phyloP scores from a whole-genome alignment of 768 basidiomycete genomes.

The Leccinum rimulosum region DNA sequence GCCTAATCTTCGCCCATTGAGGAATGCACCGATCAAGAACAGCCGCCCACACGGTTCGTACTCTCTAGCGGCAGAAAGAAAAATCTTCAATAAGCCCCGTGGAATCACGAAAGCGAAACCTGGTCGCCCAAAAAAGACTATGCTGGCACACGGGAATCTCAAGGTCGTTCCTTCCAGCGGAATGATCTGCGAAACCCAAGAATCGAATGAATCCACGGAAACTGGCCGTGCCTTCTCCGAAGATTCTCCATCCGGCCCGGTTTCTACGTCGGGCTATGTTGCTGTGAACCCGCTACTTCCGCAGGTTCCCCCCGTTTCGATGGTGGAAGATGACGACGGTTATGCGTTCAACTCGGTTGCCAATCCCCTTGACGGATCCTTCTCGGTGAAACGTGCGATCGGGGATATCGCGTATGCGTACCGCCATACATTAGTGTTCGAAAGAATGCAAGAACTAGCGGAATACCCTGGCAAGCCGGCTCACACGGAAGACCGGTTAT shows the following conservation, averaged over 20 bases:
- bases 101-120: conserved; percentile 32
- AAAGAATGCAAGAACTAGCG: conserved; percentile 25
- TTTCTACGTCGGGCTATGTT: conserved; percentile 12
- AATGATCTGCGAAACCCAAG: conserved; percentile 9
- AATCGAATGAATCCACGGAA: conserved; percentile 9
- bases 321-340: conserved; percentile 5
- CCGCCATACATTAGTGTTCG: conserved; percentile 25
- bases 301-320: background rate
- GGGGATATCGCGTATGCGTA: conserved; percentile 31
- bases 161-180: conserved; percentile 2
- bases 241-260: conserved; percentile 4
- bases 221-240: conserved; percentile 6
- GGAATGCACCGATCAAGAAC: conserved; percentile 25
- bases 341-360: conserved; percentile 15
- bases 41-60: conserved; percentile 19
- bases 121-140: conserved; percentile 29
- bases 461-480: conserved; percentile 13
- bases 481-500: conserved; percentile 9
- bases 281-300: conserved; percentile 30
- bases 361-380: conserved; percentile 26
- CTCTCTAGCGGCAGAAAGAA: conserved; percentile 15
- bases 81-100: conserved; percentile 20
- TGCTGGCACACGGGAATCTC: background rate
- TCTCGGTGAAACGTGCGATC: conserved; percentile 27
- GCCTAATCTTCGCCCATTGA: conserved; percentile 32